These are phyloP conservation scores for Auricularia auricula-judae DNA, from an alignment of 768 basidiomycete genomes.

Conservation along the genomic window DNA sequence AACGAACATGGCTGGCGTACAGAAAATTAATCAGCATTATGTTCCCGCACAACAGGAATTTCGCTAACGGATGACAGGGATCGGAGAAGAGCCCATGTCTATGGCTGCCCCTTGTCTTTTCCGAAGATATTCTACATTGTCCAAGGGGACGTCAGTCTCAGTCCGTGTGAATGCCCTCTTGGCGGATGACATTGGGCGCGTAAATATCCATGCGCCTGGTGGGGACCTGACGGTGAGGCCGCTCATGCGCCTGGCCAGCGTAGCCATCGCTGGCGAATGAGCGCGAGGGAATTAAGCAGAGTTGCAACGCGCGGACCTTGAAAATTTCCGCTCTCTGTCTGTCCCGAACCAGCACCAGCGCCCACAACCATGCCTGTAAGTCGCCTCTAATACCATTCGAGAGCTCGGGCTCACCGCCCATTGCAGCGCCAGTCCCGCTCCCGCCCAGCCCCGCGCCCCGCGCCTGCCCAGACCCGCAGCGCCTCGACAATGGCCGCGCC, in stretches of 20 bases:
- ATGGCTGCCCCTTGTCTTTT: too few relatives aligned
- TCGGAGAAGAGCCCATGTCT: too few relatives aligned
- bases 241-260: constrained; percentile 12
- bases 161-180: too few relatives aligned
- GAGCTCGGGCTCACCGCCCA: background rate
- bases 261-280: background rate
- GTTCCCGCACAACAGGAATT: too few relatives aligned
- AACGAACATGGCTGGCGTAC: too few relatives aligned
- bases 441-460: constrained; percentile 42
- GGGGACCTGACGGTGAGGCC: constrained; percentile 16
- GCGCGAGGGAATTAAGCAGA: background rate
- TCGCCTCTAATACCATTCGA: background rate
- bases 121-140: too few relatives aligned
- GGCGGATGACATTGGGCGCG: too few relatives aligned
- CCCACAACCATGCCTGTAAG: background rate
- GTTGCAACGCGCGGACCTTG: constrained; percentile 3
- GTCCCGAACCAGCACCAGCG: background rate
- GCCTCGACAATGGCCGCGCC: constrained; percentile 32
- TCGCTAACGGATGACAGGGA: too few relatives aligned
- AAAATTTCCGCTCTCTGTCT: constrained; percentile 2
- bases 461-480: constrained; percentile 34
- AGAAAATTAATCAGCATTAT: too few relatives aligned
- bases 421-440: constrained; percentile 69
- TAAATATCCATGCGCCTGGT: too few relatives aligned
- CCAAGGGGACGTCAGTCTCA: too few relatives aligned